Evolutionary conservation across 148 eudicot species (phyloP).

Genomic region (Oxyria digyna): DNA sequence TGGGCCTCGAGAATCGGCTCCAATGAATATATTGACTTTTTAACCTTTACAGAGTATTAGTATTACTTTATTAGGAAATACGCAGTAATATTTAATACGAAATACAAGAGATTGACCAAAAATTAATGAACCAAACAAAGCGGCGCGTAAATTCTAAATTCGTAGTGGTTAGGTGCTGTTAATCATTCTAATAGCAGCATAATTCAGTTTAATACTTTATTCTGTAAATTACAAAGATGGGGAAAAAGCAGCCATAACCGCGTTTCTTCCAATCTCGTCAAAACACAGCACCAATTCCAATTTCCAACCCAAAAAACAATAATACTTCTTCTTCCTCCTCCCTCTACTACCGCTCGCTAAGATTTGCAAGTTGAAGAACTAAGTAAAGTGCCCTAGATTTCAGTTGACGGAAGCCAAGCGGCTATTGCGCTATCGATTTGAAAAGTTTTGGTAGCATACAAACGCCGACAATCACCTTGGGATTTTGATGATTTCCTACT

Average conservation of each 20-base stretch:
- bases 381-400: neutral
- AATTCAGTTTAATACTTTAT: neutral
- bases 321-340: neutral
- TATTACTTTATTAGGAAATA: neutral
- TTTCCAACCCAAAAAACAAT: neutral
- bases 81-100: neutral
- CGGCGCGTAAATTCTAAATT: slow-evolving; percentile 6
- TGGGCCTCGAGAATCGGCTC: too few relatives aligned
- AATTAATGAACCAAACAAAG: neutral
- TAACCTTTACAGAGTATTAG: too few relatives aligned
- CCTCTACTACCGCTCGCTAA: neutral
- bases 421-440: neutral
- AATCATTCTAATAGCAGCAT: slow-evolving; percentile 5
- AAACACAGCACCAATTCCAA: neutral
- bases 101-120: neutral
- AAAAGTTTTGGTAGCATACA: neutral
- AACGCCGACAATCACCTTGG: neutral
- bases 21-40: too few relatives aligned
- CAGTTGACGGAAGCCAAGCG: neutral
- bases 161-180: slow-evolving; percentile 7
- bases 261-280: slow-evolving; percentile 9
- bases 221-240: neutral
- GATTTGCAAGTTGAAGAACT: neutral
- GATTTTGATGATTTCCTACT: neutral
- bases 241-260: slow-evolving; percentile 8